A percentile compares a stretch with the other conserved stretches of the same genome.
Evolutionary conservation across 1,139 yeast species (phyloP).

Genomic region (Candida gigantensis): DNA sequence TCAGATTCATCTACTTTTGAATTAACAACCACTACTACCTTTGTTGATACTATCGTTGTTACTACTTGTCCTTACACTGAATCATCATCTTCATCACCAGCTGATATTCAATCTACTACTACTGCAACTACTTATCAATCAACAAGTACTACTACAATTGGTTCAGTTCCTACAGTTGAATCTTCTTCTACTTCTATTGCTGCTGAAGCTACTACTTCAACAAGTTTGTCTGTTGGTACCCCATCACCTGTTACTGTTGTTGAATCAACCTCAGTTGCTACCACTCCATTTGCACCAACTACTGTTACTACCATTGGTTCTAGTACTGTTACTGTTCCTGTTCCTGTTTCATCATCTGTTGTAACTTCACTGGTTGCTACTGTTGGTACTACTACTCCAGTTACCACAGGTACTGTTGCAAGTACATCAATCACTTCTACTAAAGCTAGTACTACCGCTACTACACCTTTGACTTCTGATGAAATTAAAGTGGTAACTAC

Average conservation of each 20-base stretch:
- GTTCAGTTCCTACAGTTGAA: not conserved
- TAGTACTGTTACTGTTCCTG: not conserved
- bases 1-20: not conserved
- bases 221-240: no score
- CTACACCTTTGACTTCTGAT: not conserved
- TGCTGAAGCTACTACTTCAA: not conserved
- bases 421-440: constrained; percentile 3
- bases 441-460: constrained; percentile 1
- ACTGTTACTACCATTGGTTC: not conserved
- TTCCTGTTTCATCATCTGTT: not conserved
- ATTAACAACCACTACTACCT: not conserved
- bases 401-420: constrained; percentile 1
- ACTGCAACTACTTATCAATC: constrained; percentile 1
- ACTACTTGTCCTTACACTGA: not conserved
- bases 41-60: not conserved
- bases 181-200: not conserved
- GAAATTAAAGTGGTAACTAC: not conserved
- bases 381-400: not conserved
- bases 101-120: not conserved
- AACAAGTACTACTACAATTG: not conserved
- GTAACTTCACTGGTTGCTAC: not conserved
- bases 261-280: no score
- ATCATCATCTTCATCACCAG: not conserved
- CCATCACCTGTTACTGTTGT: no score
- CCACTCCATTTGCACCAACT: not conserved